Conservation (phyloP, 768 basidiomycete species). For the Coprinopsis cinerea region DNA sequence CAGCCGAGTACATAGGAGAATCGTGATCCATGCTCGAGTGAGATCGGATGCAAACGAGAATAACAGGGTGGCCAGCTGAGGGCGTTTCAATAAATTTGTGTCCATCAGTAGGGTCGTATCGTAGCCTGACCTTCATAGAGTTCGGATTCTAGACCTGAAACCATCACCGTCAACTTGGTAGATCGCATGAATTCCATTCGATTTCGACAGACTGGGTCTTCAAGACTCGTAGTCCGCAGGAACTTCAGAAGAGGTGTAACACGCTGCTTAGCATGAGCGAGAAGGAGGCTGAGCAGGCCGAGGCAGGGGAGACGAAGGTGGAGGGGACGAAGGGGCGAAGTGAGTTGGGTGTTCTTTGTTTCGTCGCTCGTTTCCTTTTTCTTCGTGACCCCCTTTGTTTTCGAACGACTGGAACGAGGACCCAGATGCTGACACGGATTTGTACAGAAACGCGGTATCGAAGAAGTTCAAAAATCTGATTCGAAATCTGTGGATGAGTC, state of each 20-base stretch:
- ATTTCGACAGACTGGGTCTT: conserved; percentile 99
- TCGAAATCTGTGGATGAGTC: conserved; percentile 49
- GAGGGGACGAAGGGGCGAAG: conserved; percentile 65
- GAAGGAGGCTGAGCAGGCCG: conserved; percentile 76
- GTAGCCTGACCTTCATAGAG: too few species aligned
- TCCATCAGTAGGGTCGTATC: too few species aligned
- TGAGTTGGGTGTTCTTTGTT: conserved; percentile 22
- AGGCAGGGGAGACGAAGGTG: conserved; percentile 60
- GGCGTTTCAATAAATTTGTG: too few species aligned
- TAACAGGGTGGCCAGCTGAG: too few species aligned
- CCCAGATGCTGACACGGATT: conserved; percentile 1
- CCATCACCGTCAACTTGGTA: too few species aligned
- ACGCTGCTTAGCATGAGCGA: conserved; percentile 87
- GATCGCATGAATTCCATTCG: too few species aligned
- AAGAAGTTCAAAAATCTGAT: conserved; percentile 49
- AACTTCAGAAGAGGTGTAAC: conserved; percentile 81
- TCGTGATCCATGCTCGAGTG: too few species aligned
- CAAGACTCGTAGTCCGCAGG: conserved; percentile 87
- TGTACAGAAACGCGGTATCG: conserved; percentile 68
- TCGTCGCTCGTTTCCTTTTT: background rate
- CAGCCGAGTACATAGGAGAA: too few species aligned
- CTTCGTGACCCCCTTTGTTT: background rate
- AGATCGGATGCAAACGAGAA: too few species aligned
- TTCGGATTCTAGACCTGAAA: too few species aligned
- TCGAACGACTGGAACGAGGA: background rate